Conservation (phyloP, 2,329 filamentous ascomycete species). For the Phyllosticta citriasiana region DNA sequence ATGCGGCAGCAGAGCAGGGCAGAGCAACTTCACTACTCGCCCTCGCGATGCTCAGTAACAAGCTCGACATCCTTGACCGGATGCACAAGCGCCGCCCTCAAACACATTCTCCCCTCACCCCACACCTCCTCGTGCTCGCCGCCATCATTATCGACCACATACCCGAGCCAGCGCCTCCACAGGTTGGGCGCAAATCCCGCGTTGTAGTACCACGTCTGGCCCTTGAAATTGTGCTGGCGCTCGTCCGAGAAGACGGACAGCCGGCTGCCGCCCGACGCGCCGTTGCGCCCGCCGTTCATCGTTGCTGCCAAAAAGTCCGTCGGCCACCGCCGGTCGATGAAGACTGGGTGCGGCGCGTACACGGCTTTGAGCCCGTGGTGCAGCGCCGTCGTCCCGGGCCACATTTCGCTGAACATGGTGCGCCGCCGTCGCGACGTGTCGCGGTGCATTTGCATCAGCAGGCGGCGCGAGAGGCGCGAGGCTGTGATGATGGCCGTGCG, state of each 20-base stretch:
- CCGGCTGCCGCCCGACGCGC: constrained; percentile 39
- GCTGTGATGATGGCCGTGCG: constrained; percentile 64
- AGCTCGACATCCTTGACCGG: constrained; percentile 42
- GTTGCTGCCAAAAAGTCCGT: constrained; percentile 43
- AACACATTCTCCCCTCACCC: constrained; percentile 40
- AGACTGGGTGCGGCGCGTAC: constrained; percentile 50
- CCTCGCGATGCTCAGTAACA: constrained; percentile 32
- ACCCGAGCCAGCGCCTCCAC: constrained; percentile 48
- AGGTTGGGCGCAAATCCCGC: constrained; percentile 43
- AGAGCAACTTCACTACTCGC: constrained; percentile 8
- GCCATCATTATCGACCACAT: constrained; percentile 42
- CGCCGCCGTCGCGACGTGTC: constrained; percentile 59
- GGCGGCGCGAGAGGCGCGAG: constrained; percentile 54
- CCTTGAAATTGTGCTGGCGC: constrained; percentile 43
- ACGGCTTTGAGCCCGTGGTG: constrained; percentile 72
- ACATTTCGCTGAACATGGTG: constrained; percentile 74
- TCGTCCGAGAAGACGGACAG: constrained; percentile 41
- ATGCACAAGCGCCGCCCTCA: constrained; percentile 39
- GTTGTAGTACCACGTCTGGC: constrained; percentile 45
- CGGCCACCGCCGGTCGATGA: constrained; percentile 47
- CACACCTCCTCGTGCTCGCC: constrained; percentile 34
- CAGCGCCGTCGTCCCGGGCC: constrained; percentile 58
- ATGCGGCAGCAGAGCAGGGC: not conserved
- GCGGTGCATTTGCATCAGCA: constrained; percentile 64
- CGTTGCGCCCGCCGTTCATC: constrained; percentile 46